Conservation (phyloP, 305 asterid species). For the Solanum chacoense region DNA sequence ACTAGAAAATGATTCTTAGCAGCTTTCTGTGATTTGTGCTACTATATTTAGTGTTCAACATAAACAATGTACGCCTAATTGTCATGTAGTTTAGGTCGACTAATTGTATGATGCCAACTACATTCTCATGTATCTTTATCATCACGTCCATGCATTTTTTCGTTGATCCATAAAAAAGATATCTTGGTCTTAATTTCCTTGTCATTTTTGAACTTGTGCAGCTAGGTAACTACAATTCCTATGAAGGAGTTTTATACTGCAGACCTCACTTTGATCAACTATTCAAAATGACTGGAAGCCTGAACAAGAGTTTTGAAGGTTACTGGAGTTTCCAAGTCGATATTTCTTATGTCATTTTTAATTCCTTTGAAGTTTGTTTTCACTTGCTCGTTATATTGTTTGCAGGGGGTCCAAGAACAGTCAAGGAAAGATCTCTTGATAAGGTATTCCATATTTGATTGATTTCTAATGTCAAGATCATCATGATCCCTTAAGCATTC, state of each 20-base stretch:
- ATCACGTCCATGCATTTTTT: neutral
- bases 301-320: slow-evolving; percentile 85
- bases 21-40: neutral
- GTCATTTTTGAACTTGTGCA: slow-evolving; percentile 20
- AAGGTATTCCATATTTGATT: slow-evolving; percentile 16
- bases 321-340: neutral
- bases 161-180: neutral
- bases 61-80: neutral
- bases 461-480: neutral
- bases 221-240: slow-evolving; percentile 67
- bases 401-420: slow-evolving; percentile 52
- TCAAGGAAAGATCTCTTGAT: slow-evolving; percentile 38
- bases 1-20: neutral
- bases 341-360: neutral
- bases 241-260: slow-evolving; percentile 77
- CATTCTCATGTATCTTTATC: neutral
- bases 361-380: neutral
- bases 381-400: neutral
- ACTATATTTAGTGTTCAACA: neutral
- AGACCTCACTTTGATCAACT: slow-evolving; percentile 81
- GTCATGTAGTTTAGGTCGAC: neutral
- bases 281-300: slow-evolving; percentile 80
- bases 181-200: neutral
- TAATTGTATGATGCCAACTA: neutral
- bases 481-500: neutral